A percentile compares a stretch with the other conserved stretches of the same genome.
phyloP scores from a whole-genome alignment of 495 filamentous ascomycete genomes.

The Penicillium mononematosum region DNA sequence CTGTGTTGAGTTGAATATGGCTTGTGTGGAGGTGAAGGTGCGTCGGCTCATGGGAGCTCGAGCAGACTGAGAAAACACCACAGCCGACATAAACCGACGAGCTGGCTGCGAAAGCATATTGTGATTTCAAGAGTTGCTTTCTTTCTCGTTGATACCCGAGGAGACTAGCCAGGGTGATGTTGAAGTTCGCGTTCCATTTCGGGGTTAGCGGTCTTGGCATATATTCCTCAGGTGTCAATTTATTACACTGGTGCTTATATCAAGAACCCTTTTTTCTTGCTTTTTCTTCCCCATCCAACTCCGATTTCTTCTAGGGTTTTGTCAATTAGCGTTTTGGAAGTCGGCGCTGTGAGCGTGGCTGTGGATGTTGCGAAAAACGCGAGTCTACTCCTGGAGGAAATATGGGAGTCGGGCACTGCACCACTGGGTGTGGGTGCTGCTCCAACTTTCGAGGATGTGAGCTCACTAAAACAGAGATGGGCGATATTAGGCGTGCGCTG shows the following conservation, averaged over 20 bases:
- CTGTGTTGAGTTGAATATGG: slow-evolving; percentile 17
- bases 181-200: slow-evolving; percentile 8
- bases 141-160: background rate
- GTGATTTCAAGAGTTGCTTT: background rate
- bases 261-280: background rate
- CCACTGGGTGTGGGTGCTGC: too few relatives aligned
- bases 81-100: slow-evolving; percentile 3
- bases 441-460: too few relatives aligned
- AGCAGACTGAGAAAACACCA: background rate
- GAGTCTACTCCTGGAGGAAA: too few relatives aligned
- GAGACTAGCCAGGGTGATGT: slow-evolving; percentile 7
- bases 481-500: background rate
- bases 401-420: too few relatives aligned
- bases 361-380: too few relatives aligned
- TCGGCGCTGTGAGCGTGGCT: background rate
- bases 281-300: background rate
- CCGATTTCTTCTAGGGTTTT: background rate
- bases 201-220: slow-evolving; percentile 8
- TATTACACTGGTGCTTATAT: background rate
- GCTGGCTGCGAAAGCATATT: slow-evolving; percentile 16
- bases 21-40: slow-evolving; percentile 19
- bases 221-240: slow-evolving; percentile 8
- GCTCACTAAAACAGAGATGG: background rate
- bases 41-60: slow-evolving; percentile 9
- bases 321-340: background rate